Evolutionary conservation across 2,329 filamentous ascomycete genomes (phyloP).

Genomic region (Plenodomus tracheiphilus): DNA sequence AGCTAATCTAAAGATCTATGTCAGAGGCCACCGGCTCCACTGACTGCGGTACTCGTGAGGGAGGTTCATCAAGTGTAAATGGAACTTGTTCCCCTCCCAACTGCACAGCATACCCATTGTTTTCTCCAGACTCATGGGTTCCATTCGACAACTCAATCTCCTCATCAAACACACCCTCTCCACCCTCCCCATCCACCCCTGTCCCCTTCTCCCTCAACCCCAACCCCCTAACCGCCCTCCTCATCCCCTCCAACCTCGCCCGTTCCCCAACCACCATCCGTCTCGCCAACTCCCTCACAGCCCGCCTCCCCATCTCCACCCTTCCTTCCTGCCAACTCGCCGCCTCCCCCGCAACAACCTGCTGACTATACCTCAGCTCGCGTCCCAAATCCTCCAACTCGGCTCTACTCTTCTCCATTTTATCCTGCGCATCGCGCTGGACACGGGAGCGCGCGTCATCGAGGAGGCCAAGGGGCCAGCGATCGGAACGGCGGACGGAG

Average conservation of each 20-base stretch:
- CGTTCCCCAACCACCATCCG: constrained; percentile 80
- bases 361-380: constrained; percentile 89
- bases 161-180: too few relatives aligned
- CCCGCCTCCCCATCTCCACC: constrained; percentile 72
- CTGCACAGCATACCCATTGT: too few relatives aligned
- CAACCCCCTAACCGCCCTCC: constrained; percentile 70
- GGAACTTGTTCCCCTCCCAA: too few relatives aligned
- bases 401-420: constrained; percentile 68
- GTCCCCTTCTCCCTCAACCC: constrained; percentile 3
- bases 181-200: neutral
- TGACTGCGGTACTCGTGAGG: too few relatives aligned
- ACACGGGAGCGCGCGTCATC: constrained; percentile 85
- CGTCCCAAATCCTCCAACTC: constrained; percentile 76
- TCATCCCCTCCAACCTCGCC: constrained; percentile 77
- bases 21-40: too few relatives aligned
- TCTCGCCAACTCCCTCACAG: constrained; percentile 74
- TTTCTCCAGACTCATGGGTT: too few relatives aligned
- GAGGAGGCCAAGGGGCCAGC: constrained; percentile 79
- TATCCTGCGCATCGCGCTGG: constrained; percentile 82
- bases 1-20: too few relatives aligned
- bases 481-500: constrained; percentile 71
- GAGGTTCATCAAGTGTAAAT: too few relatives aligned
- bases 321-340: constrained; percentile 94
- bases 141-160: too few relatives aligned
- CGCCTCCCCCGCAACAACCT: constrained; percentile 86